A percentile compares a stretch with the other conserved stretches of the same genome.
Conservation (phyloP, 108 stramenopile genomes). For the Schizochytrium sp. region DNA sequence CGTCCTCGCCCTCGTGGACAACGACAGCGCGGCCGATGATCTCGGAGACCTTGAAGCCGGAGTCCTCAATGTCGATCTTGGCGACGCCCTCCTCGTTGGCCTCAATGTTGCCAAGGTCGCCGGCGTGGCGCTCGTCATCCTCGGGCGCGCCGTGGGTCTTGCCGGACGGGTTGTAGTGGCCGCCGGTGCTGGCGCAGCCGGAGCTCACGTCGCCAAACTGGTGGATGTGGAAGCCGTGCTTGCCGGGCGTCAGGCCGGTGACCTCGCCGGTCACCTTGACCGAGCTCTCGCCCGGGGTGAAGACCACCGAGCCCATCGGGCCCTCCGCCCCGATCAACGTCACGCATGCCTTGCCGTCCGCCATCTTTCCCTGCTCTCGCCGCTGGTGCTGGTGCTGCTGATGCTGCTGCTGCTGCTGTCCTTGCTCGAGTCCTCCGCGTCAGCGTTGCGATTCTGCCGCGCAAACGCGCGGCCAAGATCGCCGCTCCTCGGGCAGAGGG, state of each 20-base stretch:
- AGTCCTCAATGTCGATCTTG: conserved; percentile 63
- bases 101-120: conserved; percentile 69
- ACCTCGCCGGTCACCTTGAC: conserved; percentile 33
- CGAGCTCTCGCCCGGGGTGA: not conserved
- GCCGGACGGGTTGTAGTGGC: conserved; percentile 76
- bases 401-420: too few relatives aligned
- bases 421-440: too few relatives aligned
- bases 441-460: too few relatives aligned
- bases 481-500: too few relatives aligned
- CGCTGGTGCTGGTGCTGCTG: too few relatives aligned
- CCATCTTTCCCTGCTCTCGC: not conserved
- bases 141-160: conserved; percentile 73
- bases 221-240: conserved; percentile 76
- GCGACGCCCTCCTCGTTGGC: conserved; percentile 56
- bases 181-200: conserved; percentile 58
- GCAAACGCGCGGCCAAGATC: too few relatives aligned
- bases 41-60: conserved; percentile 68
- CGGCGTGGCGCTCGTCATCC: conserved; percentile 76
- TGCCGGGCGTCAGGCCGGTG: conserved; percentile 70
- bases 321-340: conserved; percentile 1
- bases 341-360: not conserved
- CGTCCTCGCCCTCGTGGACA: conserved; percentile 72
- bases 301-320: not conserved
- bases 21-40: conserved; percentile 79
- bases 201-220: conserved; percentile 71